Evolutionary conservation across 2,329 filamentous ascomycete species (phyloP).

Genomic region (Aspergillus jensenii): DNA sequence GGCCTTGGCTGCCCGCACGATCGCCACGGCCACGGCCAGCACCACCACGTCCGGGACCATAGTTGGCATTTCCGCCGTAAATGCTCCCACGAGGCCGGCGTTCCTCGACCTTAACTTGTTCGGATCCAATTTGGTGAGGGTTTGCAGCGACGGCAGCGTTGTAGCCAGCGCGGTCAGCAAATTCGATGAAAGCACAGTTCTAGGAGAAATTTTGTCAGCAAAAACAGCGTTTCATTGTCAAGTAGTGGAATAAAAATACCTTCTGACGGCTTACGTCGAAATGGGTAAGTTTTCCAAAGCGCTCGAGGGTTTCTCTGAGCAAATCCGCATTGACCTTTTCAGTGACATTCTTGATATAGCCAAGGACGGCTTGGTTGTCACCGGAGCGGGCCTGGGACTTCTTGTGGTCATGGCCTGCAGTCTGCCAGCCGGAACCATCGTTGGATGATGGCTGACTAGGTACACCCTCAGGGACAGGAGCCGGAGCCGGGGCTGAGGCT

Average conservation of each 20-base stretch:
- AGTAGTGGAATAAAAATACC: constrained; percentile 53
- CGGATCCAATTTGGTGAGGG: constrained; percentile 79
- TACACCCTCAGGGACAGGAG: constrained; percentile 39
- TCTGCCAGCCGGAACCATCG: constrained; percentile 78
- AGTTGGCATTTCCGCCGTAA: constrained; percentile 67
- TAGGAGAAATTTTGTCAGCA: constrained; percentile 38
- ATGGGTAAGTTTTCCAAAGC: constrained; percentile 65
- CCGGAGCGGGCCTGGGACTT: constrained; percentile 74
- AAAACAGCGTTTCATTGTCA: neutral
- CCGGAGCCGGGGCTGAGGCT: constrained; percentile 30
- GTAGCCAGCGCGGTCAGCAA: constrained; percentile 76
- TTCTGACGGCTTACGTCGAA: constrained; percentile 69
- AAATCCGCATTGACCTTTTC: constrained; percentile 78
- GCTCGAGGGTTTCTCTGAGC: constrained; percentile 68
- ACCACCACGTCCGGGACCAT: constrained; percentile 61
- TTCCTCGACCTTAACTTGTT: constrained; percentile 84
- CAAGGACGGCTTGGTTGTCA: constrained; percentile 75
- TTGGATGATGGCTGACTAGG: constrained; percentile 80
- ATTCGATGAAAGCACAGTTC: constrained; percentile 98
- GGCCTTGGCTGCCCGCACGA: constrained; percentile 61
- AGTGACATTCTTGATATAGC: constrained; percentile 94
- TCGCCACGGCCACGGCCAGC: constrained; percentile 68
- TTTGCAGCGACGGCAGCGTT: constrained; percentile 79
- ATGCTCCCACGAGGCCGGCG: constrained; percentile 74
- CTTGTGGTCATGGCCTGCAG: constrained; percentile 72